Base-by-base conservation (phyloP, 345 rosid genomes). In the Brassica carinata region DNA sequence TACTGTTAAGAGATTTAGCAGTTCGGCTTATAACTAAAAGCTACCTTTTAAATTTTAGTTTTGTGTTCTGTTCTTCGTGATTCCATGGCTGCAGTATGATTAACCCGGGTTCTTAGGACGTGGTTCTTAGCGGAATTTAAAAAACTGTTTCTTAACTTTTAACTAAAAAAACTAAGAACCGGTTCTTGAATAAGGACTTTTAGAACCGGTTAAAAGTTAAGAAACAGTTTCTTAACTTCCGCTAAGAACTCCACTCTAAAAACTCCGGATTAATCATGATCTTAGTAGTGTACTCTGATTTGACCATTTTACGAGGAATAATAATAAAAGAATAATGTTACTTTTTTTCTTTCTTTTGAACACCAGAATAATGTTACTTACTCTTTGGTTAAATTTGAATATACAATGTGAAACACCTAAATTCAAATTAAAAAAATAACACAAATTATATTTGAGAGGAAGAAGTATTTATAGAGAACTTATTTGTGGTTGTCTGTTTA, bases 11-110 rank as follows among this genome's bases (percentile, higher is more conserved):
- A 89, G 88, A 77, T 81, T 91, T 63, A 76, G 29, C 7, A 95
- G 98, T 85, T 88, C 90, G 14, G 97, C 90, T 9, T 95, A 92
- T 73, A 17, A 61, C 48, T 85, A 71, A 72, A 76, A 71, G 43
- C 51, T 13, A 15, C 8, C 38, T 51, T 27, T 74, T 43, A 43
- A 43, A 43, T 9, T 53, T 51, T 53, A 48, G 53, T 29, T 79
- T 73, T 34, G 38, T 80, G 64, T 48, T 80, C 36, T 36, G 40
- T 34, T 79, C 72, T 65, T 5, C 31, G 5, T 65, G 78, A 30
- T 59, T 73, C 15, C 45, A 19, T 64, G 14, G 77, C 66, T 10
- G 43, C 17, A 72, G 26, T 71, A 59, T 18, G 19, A 18, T 18
- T 18, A 18, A 18, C 0, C 19, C 19, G 19, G 19, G 19, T 18